Conservation (phyloP, 257 asterid genomes). For the Fraxinus cuspidata region DNA sequence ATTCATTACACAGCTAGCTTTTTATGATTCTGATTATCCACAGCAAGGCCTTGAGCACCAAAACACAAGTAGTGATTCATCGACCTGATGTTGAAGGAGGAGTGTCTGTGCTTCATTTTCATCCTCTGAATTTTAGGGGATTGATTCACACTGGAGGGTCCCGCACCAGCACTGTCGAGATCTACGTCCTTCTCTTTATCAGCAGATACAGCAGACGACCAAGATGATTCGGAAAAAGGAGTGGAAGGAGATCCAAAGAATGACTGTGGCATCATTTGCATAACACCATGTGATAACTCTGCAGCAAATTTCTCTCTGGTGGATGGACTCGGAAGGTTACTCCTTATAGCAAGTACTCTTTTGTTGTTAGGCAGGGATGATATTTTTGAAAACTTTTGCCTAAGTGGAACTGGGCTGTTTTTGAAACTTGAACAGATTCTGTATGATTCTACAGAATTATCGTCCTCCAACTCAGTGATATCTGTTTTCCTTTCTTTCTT, state of each 20-base stretch:
- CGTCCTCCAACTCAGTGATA: constrained; percentile 35
- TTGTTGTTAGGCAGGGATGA: constrained; percentile 57
- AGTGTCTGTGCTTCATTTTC: constrained; percentile 44
- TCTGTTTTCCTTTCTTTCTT: constrained; percentile 35
- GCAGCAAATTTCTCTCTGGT: constrained; percentile 60
- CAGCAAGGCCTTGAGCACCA: constrained; percentile 67
- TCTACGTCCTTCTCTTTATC: constrained; percentile 27
- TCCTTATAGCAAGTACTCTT: constrained; percentile 36
- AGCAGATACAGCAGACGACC: constrained; percentile 47
- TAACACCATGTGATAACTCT: constrained; percentile 57
- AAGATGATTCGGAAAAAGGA: constrained; percentile 57
- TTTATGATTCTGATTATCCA: constrained; percentile 32
- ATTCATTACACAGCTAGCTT: constrained; percentile 24
- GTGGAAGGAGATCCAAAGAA: constrained; percentile 55
- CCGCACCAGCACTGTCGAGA: constrained; percentile 19
- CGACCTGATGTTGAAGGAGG: constrained; percentile 54
- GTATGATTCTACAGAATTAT: constrained; percentile 38
- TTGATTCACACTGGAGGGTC: constrained; percentile 29
- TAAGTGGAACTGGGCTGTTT: constrained; percentile 52
- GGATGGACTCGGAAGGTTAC: constrained; percentile 55
- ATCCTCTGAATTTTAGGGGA: constrained; percentile 33
- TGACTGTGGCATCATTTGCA: constrained; percentile 49
- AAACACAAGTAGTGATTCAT: constrained; percentile 77
- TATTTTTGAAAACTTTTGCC: constrained; percentile 57
- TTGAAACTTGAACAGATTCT: constrained; percentile 25